Evolutionary conservation across 1,284 basidiomycete genomes (phyloP).

Genomic region (Acaromyces ingoldii): DNA sequence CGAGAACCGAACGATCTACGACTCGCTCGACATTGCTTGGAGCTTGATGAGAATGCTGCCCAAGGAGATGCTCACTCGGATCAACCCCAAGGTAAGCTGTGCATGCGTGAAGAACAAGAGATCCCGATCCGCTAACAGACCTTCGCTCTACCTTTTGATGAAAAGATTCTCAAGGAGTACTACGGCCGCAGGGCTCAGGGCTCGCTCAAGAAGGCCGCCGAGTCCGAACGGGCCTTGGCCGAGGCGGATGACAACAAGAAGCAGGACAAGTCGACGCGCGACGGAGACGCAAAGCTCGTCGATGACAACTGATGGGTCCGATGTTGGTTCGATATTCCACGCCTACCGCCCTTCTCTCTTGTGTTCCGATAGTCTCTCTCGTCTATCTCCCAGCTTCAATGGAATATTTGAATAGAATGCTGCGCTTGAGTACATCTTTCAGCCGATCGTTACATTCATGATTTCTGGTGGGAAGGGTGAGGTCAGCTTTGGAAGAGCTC

Average conservation of each 20-base stretch:
- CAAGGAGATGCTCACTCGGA: constrained; percentile 91
- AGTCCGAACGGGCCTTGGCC: neutral
- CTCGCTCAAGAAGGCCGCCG: constrained; percentile 16
- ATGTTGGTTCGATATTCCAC: neutral
- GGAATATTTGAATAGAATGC: too few species aligned
- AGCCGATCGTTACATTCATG: too few species aligned
- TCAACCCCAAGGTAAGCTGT: constrained; percentile 36
- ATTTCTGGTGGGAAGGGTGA: too few species aligned
- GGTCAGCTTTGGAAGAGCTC: too few species aligned
- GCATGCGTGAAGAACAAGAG: neutral
- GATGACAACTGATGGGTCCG: constrained; percentile 9
- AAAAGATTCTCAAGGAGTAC: constrained; percentile 47
- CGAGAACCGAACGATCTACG: constrained; percentile 93
- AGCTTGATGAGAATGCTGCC: constrained; percentile 95
- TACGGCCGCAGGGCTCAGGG: constrained; percentile 35
- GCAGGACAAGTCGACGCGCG: constrained; percentile 20
- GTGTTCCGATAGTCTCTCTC: too few species aligned
- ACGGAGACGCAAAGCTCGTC: constrained; percentile 16
- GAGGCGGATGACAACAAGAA: constrained; percentile 19
- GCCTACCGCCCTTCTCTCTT: too few species aligned
- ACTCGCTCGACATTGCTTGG: constrained; percentile 93
- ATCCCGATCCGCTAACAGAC: neutral
- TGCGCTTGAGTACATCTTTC: too few species aligned
- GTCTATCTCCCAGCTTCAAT: too few species aligned
- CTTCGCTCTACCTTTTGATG: neutral